These are phyloP conservation scores for Talaromyces funiculosus DNA, from an alignment of 2,329 filamentous ascomycete species.

Conservation along the genomic window DNA sequence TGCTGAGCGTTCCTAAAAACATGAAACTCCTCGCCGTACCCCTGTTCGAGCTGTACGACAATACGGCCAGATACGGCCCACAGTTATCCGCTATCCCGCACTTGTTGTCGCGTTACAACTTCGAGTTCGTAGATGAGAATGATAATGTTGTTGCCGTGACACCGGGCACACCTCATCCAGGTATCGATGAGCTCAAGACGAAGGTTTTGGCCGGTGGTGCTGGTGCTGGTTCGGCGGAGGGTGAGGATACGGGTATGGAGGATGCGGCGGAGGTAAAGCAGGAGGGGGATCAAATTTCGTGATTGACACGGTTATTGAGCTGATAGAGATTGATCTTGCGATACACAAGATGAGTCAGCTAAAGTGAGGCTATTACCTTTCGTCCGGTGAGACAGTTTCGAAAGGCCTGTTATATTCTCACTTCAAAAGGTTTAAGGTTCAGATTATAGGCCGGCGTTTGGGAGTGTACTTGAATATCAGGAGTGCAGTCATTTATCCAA, in stretches of 20 bases:
- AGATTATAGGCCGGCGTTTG: slow-evolving; percentile 1
- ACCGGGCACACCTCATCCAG: slow-evolving; percentile 62
- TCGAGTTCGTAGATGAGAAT: slow-evolving; percentile 92
- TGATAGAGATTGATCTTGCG: neutral
- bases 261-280: slow-evolving; percentile 19
- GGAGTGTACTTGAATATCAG: slow-evolving; percentile 3
- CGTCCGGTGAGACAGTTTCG: neutral
- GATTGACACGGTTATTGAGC: too few relatives aligned
- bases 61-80: slow-evolving; percentile 88
- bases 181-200: slow-evolving; percentile 54
- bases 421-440: neutral
- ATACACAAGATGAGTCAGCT: neutral
- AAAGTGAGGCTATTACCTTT: neutral
- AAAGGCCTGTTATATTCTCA: neutral
- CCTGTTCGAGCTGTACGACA: slow-evolving; percentile 96
- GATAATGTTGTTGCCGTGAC: slow-evolving; percentile 82
- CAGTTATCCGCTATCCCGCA: slow-evolving; percentile 96
- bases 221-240: slow-evolving; percentile 24
- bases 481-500: neutral
- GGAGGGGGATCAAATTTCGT: slow-evolving; percentile 9
- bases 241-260: slow-evolving; percentile 34
- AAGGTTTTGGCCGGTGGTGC: slow-evolving; percentile 60
- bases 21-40: slow-evolving; percentile 98
- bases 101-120: slow-evolving; percentile 89
- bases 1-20: slow-evolving; percentile 95